Conservation (phyloP, 148 eudicot species). For the Amaranthus hypochondriacus region DNA sequence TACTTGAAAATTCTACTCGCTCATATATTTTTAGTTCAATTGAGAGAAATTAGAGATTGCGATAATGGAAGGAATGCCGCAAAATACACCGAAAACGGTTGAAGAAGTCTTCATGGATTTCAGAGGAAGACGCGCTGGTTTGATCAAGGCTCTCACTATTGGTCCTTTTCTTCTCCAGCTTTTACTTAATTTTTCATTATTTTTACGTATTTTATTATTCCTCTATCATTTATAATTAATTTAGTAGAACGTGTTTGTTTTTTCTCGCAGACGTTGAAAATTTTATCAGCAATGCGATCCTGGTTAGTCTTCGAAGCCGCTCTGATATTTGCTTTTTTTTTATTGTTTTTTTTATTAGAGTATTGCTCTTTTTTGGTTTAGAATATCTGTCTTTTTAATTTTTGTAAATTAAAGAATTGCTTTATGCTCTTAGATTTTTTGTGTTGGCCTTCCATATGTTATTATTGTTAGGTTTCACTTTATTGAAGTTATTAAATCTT, state of each 20-base stretch:
- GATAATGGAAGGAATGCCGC: constrained; percentile 38
- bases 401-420: neutral
- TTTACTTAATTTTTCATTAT: neutral
- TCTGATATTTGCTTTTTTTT: neutral
- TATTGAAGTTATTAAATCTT: no score
- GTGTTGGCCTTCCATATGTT: no score
- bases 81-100: constrained; percentile 48
- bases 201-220: neutral
- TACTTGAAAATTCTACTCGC: neutral
- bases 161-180: constrained; percentile 27
- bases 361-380: neutral
- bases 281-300: constrained; percentile 75
- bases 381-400: neutral
- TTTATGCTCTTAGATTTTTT: no score
- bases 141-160: constrained; percentile 65
- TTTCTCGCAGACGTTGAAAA: constrained; percentile 59
- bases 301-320: constrained; percentile 40
- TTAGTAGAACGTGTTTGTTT: neutral
- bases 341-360: neutral
- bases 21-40: neutral
- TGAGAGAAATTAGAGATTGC: constrained; percentile 17
- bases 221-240: neutral
- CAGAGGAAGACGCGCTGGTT: constrained; percentile 61
- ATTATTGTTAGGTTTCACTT: no score
- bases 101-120: constrained; percentile 70